phyloP scores from a whole-genome alignment of 2,329 filamentous ascomycete genomes.

The Fonsecaea pedrosoi region DNA sequence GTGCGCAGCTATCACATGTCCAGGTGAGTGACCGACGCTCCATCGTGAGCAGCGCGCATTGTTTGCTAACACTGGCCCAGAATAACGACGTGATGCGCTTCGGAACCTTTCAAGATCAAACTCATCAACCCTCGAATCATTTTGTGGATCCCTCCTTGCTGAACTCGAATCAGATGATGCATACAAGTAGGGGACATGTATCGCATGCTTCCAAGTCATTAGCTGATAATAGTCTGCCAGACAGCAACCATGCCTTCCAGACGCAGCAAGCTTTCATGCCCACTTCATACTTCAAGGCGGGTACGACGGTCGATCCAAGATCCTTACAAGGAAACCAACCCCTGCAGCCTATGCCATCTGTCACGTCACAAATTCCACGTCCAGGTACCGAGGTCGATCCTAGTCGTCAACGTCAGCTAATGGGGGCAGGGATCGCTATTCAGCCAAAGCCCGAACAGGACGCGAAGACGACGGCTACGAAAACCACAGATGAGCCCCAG shows the following conservation, averaged over 20 bases:
- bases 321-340: constrained; percentile 37
- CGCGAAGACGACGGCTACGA: constrained; percentile 13
- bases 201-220: background rate
- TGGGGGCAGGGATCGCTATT: constrained; percentile 12
- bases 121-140: constrained; percentile 24
- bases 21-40: constrained; percentile 31
- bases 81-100: constrained; percentile 32
- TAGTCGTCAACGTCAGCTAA: constrained; percentile 15
- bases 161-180: constrained; percentile 29
- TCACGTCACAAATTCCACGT: constrained; percentile 8
- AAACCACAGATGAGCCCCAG: constrained; percentile 29
- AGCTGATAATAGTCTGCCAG: constrained; percentile 18
- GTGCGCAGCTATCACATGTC: constrained; percentile 41
- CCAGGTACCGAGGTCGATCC: constrained; percentile 12
- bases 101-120: constrained; percentile 29
- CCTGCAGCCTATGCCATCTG: constrained; percentile 15
- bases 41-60: background rate
- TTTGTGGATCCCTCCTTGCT: constrained; percentile 38
- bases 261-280: constrained; percentile 26
- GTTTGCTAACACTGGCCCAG: constrained; percentile 23
- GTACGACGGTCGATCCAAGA: constrained; percentile 34
- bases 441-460: constrained; percentile 34
- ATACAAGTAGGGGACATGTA: constrained; percentile 12
- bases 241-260: constrained; percentile 22
- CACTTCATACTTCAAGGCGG: constrained; percentile 27